phyloP scores from a whole-genome alignment of 306 rosid genomes.

The Senna tora region DNA sequence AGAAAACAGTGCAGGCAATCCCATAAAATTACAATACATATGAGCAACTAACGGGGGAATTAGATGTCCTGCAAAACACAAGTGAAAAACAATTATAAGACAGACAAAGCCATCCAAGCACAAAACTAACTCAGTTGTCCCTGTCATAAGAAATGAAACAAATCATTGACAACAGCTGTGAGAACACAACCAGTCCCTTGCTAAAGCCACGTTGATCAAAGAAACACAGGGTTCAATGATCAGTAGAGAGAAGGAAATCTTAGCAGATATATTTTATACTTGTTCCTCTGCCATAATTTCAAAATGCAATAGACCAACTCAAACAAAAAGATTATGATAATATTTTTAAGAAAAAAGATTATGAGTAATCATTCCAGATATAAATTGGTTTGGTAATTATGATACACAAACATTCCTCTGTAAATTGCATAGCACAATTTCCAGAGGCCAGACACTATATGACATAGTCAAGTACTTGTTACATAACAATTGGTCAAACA shows the following conservation, averaged over 20 bases:
- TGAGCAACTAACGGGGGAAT: constrained; percentile 85
- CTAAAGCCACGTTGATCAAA: not conserved
- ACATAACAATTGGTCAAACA: constrained; percentile 24
- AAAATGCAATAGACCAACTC: constrained; percentile 22
- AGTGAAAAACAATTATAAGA: constrained; percentile 11
- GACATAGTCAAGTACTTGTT: constrained; percentile 20
- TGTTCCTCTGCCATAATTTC: constrained; percentile 7
- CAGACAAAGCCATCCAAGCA: constrained; percentile 1
- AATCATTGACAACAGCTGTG: constrained; percentile 13
- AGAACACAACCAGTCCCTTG: constrained; percentile 10
- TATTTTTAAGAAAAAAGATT: not conserved
- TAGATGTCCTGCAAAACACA: constrained; percentile 76
- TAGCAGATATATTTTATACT: not conserved
- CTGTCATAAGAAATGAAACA: constrained; percentile 10
- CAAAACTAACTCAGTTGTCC: constrained; percentile 5
- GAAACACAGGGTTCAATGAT: constrained; percentile 27
- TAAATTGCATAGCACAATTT: constrained; percentile 17
- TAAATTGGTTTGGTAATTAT: not conserved
- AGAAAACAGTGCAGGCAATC: constrained; percentile 71
- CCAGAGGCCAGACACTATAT: constrained; percentile 14
- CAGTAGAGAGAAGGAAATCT: constrained; percentile 27
- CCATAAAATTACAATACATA: constrained; percentile 86
- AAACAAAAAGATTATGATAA: too few species aligned
- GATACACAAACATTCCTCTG: not conserved
- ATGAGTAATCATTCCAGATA: not conserved